Evolutionary conservation across 73 alveolate genomes (phyloP).

Genomic region (Loxodes magnus): DNA sequence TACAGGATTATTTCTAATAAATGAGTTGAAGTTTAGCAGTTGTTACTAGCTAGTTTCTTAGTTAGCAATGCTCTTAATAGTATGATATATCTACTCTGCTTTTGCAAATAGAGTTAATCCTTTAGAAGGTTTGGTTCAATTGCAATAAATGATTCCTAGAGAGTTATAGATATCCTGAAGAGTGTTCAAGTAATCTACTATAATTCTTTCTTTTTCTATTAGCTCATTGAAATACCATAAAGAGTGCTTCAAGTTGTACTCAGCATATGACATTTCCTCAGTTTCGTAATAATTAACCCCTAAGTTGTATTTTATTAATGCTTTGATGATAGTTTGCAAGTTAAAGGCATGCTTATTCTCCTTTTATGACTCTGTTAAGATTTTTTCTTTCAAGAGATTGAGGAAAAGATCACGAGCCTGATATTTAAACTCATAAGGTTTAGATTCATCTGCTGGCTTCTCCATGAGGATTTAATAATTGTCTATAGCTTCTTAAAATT

Average conservation of each 20-base stretch:
- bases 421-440: conserved; percentile 31
- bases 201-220: too few species aligned
- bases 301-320: conserved; percentile 15
- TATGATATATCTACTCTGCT: too few species aligned
- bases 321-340: too few species aligned
- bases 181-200: conserved; percentile 45
- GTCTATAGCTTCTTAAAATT: conserved; percentile 22
- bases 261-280: conserved; percentile 31
- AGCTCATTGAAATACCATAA: conserved; percentile 21
- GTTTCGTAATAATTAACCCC: conserved; percentile 35
- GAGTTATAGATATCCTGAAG: conserved; percentile 63
- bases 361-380: too few species aligned
- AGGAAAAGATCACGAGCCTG: conserved; percentile 26
- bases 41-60: too few species aligned
- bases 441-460: conserved; percentile 29
- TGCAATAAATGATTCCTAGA: conserved; percentile 71
- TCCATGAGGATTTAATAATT: conserved; percentile 15
- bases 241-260: conserved; percentile 16
- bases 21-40: too few species aligned
- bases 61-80: too few species aligned
- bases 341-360: too few species aligned
- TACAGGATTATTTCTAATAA: too few species aligned
- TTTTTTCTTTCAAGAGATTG: conserved; percentile 16
- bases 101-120: too few species aligned
- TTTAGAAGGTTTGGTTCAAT: conserved; percentile 56